Percentiles rank a stretch among this genome's conserved stretches.
phyloP scores from a whole-genome alignment of 2,329 filamentous ascomycete species.

The Ceratocystis diversiconidia region DNA sequence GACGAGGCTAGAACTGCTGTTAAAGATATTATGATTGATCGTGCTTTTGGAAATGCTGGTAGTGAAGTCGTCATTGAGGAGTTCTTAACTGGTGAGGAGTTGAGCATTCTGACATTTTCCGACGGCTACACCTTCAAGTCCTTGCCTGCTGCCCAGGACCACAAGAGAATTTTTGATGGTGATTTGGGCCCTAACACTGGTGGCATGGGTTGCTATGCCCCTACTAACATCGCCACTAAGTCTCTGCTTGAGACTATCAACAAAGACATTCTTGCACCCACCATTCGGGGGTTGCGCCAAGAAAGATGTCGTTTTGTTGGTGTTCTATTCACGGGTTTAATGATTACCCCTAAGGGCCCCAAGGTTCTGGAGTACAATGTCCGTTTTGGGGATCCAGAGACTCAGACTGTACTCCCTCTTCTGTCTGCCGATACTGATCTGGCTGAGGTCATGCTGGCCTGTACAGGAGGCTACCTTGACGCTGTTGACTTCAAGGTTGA shows the following conservation, averaged over 20 bases:
- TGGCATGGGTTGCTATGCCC: constrained; percentile 94
- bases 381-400: constrained; percentile 83
- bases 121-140: constrained; percentile 76
- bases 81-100: constrained; percentile 77
- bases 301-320: constrained; percentile 64
- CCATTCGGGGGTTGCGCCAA: constrained; percentile 71
- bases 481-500: constrained; percentile 54
- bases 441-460: constrained; percentile 77
- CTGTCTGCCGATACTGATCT: constrained; percentile 68
- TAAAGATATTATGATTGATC: constrained; percentile 78
- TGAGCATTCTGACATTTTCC: constrained; percentile 81
- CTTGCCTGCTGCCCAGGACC: constrained; percentile 84
- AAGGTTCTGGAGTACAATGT: constrained; percentile 89
- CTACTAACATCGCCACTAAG: constrained; percentile 64
- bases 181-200: constrained; percentile 88
- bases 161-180: constrained; percentile 86
- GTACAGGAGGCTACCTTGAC: constrained; percentile 59
- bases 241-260: constrained; percentile 68
- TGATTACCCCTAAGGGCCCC: constrained; percentile 71
- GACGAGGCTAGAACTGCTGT: constrained; percentile 71
- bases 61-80: constrained; percentile 93
- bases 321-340: constrained; percentile 77
- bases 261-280: constrained; percentile 71
- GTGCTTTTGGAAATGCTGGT: constrained; percentile 73
- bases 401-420: constrained; percentile 70